Percentiles rank a stretch among this genome's conserved stretches.
Evolutionary conservation across 345 rosid species (phyloP).

Genomic region (Reutealis trisperma): DNA sequence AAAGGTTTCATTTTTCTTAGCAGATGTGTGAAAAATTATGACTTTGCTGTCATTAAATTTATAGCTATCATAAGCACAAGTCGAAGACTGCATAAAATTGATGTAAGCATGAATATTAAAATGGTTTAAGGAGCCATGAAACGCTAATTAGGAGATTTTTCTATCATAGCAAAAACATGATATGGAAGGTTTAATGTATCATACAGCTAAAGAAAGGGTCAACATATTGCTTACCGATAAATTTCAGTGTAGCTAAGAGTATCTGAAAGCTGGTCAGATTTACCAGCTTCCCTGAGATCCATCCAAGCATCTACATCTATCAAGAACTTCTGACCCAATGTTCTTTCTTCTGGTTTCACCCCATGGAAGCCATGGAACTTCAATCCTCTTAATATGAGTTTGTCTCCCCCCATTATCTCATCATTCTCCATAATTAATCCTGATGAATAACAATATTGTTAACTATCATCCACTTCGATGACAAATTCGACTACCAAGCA

Average conservation of each 20-base stretch:
- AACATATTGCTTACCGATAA: slow-evolving; percentile 51
- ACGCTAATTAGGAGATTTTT: neutral
- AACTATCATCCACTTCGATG: neutral
- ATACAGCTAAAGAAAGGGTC: neutral
- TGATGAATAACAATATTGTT: neutral
- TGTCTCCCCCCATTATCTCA: slow-evolving; percentile 50
- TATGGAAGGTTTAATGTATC: no score
- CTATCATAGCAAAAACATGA: neutral
- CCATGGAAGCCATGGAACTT: slow-evolving; percentile 88
- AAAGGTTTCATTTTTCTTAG: neutral
- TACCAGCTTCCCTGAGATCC: slow-evolving; percentile 76
- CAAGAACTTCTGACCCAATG: slow-evolving; percentile 80
- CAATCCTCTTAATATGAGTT: slow-evolving; percentile 70
- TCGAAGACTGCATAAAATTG: neutral
- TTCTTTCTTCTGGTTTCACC: slow-evolving; percentile 69
- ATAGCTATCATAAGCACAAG: neutral
- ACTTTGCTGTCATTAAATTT: neutral
- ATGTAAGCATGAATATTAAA: neutral
- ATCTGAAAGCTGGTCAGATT: slow-evolving; percentile 58
- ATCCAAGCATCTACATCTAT: slow-evolving; percentile 91
- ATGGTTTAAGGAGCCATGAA: neutral
- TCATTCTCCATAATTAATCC: slow-evolving; percentile 15
- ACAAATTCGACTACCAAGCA: neutral
- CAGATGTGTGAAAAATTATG: neutral
- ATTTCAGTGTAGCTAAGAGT: slow-evolving; percentile 84